Percentiles rank a stretch among this genome's conserved stretches.
Conservation (phyloP, 192 early-diverging fungal genomes). For the Chytriomyces hyalinus region DNA sequence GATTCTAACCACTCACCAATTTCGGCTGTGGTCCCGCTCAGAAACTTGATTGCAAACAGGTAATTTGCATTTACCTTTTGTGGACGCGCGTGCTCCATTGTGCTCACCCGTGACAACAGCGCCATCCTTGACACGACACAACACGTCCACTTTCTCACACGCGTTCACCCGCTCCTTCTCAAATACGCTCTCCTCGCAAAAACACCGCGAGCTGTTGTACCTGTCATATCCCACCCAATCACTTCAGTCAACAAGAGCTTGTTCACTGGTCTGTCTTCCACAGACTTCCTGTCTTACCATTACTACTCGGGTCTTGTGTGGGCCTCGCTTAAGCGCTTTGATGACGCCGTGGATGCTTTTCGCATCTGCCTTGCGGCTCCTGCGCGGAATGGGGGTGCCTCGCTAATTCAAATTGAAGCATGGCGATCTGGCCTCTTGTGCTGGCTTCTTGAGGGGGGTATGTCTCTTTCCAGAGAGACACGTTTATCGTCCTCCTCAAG, state of each 20-base stretch:
- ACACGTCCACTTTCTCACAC: constrained; percentile 33
- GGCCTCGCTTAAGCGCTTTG: constrained; percentile 67
- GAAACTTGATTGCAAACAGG: neutral
- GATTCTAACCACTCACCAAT: neutral
- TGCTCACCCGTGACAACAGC: neutral
- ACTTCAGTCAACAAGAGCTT: constrained; percentile 36
- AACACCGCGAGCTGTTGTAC: neutral
- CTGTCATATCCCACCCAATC: neutral
- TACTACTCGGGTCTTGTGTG: constrained; percentile 82
- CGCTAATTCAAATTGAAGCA: constrained; percentile 77
- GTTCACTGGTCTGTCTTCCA: constrained; percentile 35
- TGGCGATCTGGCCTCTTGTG: constrained; percentile 73
- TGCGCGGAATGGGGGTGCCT: constrained; percentile 50
- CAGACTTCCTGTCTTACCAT: constrained; percentile 73
- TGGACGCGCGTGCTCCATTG: neutral
- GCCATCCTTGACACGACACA: neutral
- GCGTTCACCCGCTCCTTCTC: constrained; percentile 28
- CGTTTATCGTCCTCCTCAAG: neutral
- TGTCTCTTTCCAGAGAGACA: constrained; percentile 25
- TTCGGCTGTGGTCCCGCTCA: constrained; percentile 8
- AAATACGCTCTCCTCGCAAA: constrained; percentile 44
- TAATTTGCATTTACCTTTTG: neutral
- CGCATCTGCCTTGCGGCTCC: constrained; percentile 69
- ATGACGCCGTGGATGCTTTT: constrained; percentile 67
- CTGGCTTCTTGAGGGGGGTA: constrained; percentile 65